These are phyloP conservation scores for Betula pendula DNA, from an alignment of 306 rosid genomes.

Conservation along the genomic window DNA sequence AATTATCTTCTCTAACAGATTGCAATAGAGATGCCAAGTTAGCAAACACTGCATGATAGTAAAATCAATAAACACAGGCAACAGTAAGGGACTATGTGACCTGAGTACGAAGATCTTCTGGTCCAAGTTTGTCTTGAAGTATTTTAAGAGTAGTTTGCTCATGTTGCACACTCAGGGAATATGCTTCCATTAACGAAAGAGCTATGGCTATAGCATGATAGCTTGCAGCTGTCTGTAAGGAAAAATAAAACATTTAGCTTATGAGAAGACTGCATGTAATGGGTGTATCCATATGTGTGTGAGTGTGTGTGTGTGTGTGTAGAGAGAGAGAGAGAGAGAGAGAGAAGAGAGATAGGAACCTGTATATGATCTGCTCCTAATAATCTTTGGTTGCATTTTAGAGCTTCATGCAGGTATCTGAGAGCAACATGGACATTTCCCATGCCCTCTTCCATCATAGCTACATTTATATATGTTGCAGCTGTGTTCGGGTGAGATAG, in stretches of 20 bases:
- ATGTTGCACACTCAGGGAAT: constrained; percentile 91
- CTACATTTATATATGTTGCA: constrained; percentile 93
- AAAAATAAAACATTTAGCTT: constrained; percentile 25
- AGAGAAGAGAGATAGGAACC: constrained; percentile 42
- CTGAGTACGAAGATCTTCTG: constrained; percentile 97
- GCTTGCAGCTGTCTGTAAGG: constrained; percentile 89
- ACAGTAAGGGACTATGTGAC: constrained; percentile 29
- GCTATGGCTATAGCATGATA: constrained; percentile 99
- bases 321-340: background rate
- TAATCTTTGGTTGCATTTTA: constrained; percentile 91
- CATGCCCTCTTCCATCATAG: constrained; percentile 99
- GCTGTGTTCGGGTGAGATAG: constrained; percentile 97
- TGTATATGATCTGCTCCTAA: constrained; percentile 96
- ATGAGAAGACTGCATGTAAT: background rate
- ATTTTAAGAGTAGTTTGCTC: constrained; percentile 94
- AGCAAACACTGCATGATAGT: background rate
- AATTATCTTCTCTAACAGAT: background rate
- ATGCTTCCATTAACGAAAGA: constrained; percentile 96
- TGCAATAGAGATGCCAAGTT: background rate
- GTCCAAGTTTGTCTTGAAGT: constrained; percentile 83
- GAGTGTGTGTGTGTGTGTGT: background rate
- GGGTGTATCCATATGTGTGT: background rate
- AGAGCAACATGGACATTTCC: constrained; percentile 97
- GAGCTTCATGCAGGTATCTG: constrained; percentile 95
- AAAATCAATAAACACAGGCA: background rate